Evolutionary conservation across 306 rosid species (phyloP).

Genomic region (Acmispon strigosus): DNA sequence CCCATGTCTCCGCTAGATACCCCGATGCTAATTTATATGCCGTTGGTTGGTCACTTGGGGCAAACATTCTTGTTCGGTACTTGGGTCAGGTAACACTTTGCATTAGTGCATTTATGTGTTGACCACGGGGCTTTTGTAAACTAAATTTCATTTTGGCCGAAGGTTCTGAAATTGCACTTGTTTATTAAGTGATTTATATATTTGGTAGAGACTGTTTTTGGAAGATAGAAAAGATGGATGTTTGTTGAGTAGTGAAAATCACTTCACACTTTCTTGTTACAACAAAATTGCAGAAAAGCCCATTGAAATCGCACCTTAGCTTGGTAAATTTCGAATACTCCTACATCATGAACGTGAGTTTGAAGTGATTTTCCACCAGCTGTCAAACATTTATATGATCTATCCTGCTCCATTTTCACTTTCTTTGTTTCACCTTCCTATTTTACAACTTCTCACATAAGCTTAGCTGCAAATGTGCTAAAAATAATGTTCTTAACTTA

Average conservation of each 20-base stretch:
- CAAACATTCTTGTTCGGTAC: slow-evolving; percentile 88
- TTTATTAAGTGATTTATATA: background rate
- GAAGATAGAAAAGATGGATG: background rate
- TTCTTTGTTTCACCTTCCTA: background rate
- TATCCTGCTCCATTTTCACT: background rate
- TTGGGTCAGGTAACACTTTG: slow-evolving; percentile 63
- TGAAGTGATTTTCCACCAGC: background rate
- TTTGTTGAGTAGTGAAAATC: background rate
- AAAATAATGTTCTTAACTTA: background rate
- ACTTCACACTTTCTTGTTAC: background rate
- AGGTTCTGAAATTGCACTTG: background rate
- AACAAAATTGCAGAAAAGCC: background rate
- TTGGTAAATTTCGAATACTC: background rate
- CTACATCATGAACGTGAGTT: background rate
- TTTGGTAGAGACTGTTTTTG: background rate
- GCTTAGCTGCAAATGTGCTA: background rate
- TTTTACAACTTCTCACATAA: background rate
- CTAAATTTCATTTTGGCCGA: background rate
- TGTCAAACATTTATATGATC: background rate
- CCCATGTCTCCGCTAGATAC: slow-evolving; percentile 56
- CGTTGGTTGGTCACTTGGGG: slow-evolving; percentile 96
- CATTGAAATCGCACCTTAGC: background rate
- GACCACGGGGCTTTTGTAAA: no score
- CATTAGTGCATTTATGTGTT: background rate
- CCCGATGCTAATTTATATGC: slow-evolving; percentile 77